Base-by-base conservation (phyloP, 805 yeast genomes). In the Sungouiella thailandica region DNA sequence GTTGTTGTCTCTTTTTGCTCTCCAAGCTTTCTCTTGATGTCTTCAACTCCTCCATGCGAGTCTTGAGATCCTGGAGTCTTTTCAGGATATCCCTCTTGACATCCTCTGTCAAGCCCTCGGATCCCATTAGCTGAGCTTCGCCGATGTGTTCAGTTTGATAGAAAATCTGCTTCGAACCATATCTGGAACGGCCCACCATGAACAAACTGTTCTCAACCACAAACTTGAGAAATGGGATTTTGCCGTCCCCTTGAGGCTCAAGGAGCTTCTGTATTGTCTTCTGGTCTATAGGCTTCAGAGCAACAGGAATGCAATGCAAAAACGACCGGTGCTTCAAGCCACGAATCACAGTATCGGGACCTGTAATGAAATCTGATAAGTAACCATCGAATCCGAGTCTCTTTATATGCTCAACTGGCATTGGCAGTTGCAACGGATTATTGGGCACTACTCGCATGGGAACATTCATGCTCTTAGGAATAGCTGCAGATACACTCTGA, bases 331-430 rank as follows among this genome's bases (percentile, higher is more conserved):
- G 79, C 43, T 83, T 77, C 20, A 89, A 65, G 87, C 83, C 86
- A 34, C 70, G 68, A 32, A 86, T 52, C 1, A 90, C 94, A 7
- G 73, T 72, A 5, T 56, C 50, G 1, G 96, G 95, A 1, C 96
- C 97, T 2, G 60, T 57, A 2, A 90, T 49, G 41, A 76, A 76
- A 47, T 93, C 96, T 2, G 72, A 57, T 17, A 88, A 45, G 49
- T 76, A 85, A 1, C 95, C 93, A 35, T 84, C 95, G 55, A 93
- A 88, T 0, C 96, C 96, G 15, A 64, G 55, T 0, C 36, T 23
- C 18, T 42, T 48, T 2, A 87, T 46, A 30, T 68, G 51, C 7
- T 62, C 63, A 2, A 37, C 28, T 2, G 53, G 39, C 26, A 51
- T 40, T 2, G 47, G 46, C 5, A 44, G 53, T 35, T 29, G 24